Base-by-base conservation (phyloP, 352 stramenopile genomes). In the Globisporangium irregulare region DNA sequence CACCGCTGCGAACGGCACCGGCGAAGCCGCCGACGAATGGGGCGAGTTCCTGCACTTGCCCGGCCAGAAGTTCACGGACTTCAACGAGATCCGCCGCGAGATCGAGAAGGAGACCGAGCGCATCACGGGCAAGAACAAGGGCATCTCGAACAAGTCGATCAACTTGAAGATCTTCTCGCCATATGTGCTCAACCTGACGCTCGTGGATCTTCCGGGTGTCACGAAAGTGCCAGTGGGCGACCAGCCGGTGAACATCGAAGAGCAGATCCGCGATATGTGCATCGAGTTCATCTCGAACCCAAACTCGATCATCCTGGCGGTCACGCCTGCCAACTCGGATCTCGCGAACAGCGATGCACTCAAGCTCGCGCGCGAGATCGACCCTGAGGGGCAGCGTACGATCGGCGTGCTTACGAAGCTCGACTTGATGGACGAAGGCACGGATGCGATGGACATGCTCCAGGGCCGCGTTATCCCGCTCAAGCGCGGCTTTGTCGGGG, bases 381-480 rank as follows among this genome's bases (percentile, higher is more conserved):
- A 98, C 70, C 84, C 84, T 0, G 86, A 95, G 12, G 98, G 98
- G 27, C 85, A 97, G 70, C 85, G 98, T 43, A 99, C 98, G 5
- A 98, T 99, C 70, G 98, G 98, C 50, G 98, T 99, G 51, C 82
- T 99, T 32, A 99, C 98, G 2, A 99, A 99, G 79, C 79, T 99
- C 24, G 98, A 99, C 78, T 88, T 99, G 50, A 99, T 99, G 98
- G 98, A 99, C 83, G 92, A 98, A 64, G 98, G 98, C 59, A 99
- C 98, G 9, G 98, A 99, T 81, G 97, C 96, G 7, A 80, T 92
- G 62, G 96, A 99, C 57, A 98, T 99, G 81, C 85, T 99, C 25
- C 82, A 98, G 46, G 98, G 98, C 72, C 89, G 92, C 69, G 88
- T 99, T 10, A 99, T 99, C 71, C 96, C 97, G 29, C 86, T 99